phyloP scores from a whole-genome alignment of 768 basidiomycete genomes.

The Suillus variegatus region DNA sequence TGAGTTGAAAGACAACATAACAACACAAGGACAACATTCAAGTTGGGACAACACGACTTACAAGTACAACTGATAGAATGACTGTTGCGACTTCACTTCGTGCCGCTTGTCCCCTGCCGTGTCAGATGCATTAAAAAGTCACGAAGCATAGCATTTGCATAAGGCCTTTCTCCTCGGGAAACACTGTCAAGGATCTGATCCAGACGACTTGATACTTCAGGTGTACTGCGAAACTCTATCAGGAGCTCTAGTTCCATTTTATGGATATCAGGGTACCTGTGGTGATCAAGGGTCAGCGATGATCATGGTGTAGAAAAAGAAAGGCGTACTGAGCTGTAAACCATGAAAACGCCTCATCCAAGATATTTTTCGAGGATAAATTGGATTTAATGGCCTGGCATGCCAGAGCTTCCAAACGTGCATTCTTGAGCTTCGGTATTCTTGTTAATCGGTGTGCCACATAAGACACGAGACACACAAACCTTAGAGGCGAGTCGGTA shows the following conservation, averaged over 20 bases:
- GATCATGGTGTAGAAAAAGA: background rate
- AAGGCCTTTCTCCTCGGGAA: background rate
- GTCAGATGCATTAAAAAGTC: background rate
- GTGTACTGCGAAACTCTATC: background rate
- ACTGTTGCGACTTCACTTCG: background rate
- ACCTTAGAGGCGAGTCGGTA: constrained; percentile 34
- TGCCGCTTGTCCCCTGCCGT: background rate
- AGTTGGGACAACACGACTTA: background rate
- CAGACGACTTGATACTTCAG: background rate
- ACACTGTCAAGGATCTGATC: background rate
- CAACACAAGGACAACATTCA: background rate
- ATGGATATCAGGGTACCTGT: constrained; percentile 21
- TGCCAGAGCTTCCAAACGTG: constrained; percentile 11
- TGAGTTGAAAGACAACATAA: background rate
- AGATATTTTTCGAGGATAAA: constrained; percentile 26
- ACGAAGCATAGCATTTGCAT: background rate
- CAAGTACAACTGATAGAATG: background rate
- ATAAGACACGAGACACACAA: background rate
- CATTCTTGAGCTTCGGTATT: background rate
- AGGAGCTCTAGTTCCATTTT: background rate
- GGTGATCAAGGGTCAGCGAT: background rate
- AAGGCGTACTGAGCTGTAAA: constrained; percentile 29
- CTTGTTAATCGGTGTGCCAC: background rate
- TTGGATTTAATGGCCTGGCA: constrained; percentile 24
- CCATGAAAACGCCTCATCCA: constrained; percentile 31